phyloP scores from a whole-genome alignment of 2,329 filamentous ascomycete species.

The Aspergillus aculeatus region DNA sequence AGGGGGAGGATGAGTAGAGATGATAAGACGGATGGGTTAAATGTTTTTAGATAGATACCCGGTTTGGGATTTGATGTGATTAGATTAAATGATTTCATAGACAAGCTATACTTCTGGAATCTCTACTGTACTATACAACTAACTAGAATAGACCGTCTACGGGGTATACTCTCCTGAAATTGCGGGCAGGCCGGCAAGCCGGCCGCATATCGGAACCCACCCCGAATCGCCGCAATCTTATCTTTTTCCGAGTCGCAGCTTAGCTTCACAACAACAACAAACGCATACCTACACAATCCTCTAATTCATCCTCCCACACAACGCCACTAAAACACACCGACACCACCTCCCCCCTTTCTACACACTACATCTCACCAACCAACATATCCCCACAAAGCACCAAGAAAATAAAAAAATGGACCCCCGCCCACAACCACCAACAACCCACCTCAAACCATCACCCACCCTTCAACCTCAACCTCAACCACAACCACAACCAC shows the following conservation, averaged over 20 bases:
- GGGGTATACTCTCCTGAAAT: too few species aligned
- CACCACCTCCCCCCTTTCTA: not conserved
- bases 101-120: too few species aligned
- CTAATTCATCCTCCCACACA: not conserved
- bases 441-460: slow-evolving; percentile 28
- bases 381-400: not conserved
- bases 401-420: slow-evolving; percentile 12
- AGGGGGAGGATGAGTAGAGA: slow-evolving; percentile 7
- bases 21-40: not conserved
- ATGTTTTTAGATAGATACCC: slow-evolving; percentile 7
- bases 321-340: not conserved
- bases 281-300: not conserved
- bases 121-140: too few species aligned
- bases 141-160: too few species aligned
- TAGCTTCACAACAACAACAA: not conserved
- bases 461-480: slow-evolving; percentile 20
- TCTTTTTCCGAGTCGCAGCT: not conserved
- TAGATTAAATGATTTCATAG: too few species aligned
- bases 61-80: not conserved
- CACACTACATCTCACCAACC: not conserved
- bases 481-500: slow-evolving; percentile 26
- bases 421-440: slow-evolving; percentile 13
- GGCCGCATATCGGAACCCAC: not conserved
- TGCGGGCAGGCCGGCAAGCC: too few species aligned
- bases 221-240: not conserved